Conservation (phyloP, 768 basidiomycete genomes). For the Trametes elegans region DNA sequence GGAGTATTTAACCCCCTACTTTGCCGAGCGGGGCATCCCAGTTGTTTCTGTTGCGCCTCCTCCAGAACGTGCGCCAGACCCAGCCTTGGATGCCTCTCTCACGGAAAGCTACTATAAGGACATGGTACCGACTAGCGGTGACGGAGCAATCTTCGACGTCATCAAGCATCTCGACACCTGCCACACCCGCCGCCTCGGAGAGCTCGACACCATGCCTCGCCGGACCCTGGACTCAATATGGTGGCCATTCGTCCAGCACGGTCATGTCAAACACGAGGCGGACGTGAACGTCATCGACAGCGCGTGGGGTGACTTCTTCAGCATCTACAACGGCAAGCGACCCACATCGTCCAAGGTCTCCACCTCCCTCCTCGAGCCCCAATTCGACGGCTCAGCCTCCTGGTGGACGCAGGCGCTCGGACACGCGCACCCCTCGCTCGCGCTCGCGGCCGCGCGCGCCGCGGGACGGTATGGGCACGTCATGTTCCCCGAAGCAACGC, state of each 20-base stretch:
- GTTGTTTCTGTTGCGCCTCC: conserved; percentile 56
- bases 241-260: conserved; percentile 99
- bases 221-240: conserved; percentile 79
- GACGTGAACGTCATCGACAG: conserved; percentile 93
- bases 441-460: conserved; percentile 84
- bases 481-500: conserved; percentile 88
- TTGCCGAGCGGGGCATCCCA: conserved; percentile 65
- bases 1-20: conserved; percentile 79
- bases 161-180: conserved; percentile 58
- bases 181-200: conserved; percentile 64
- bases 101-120: conserved; percentile 75
- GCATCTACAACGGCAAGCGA: conserved; percentile 48
- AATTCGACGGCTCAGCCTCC: conserved; percentile 90
- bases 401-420: conserved; percentile 98
- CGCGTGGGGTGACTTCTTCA: conserved; percentile 85
- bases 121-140: conserved; percentile 37
- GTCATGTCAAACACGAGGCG: conserved; percentile 56
- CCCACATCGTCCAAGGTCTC: conserved; percentile 27
- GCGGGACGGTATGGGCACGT: conserved; percentile 96
- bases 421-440: conserved; percentile 72
- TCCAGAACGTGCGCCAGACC: conserved; percentile 46
- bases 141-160: conserved; percentile 43
- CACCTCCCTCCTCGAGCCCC: conserved; percentile 48
- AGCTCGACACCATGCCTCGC: conserved; percentile 74
- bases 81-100: conserved; percentile 42